Evolutionary conservation across 768 basidiomycete genomes (phyloP), one percentile per base, ranked within the genome.

Genomic region (Lyophyllum shimeji): DNA sequence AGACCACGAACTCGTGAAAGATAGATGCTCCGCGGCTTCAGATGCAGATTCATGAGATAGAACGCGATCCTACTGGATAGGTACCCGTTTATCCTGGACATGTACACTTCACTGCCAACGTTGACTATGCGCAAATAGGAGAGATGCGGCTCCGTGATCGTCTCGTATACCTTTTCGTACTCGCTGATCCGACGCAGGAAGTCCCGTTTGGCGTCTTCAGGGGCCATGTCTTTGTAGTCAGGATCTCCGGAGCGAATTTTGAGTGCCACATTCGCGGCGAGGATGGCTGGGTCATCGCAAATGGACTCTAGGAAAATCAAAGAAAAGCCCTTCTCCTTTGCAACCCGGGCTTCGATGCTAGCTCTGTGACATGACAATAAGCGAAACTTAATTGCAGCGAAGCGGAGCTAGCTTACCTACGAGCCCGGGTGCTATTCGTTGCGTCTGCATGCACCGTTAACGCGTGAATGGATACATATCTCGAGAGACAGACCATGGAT

Each of bases 231-330:
- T 65, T 91, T 90, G 76, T 99, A 99, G 70, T 99, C 97, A 0
- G 97, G 97, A 75, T 99, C 97, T 18, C 97, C 97, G 1, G 92
- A 94, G 55, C 84, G 85, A 45, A 98, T 95, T 74, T 99, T 99
- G 58, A 98, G 81, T 7, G 92, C 94, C 42, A 99, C 87, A 66
- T 99, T 99, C 18, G 95, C 87, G 0, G 97, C 95, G 56, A 99
- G 95, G 60, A 96, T 83, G 1, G 83, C 86, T 1, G 95, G 95
- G 71, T 99, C 95, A 69, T 93, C 88, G 76, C 96, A 98, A 52
- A 92, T 74, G 0, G 93, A 95, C 75, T 99, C 97, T 46, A 99
- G 83, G 72, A 98, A 99, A 59, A 99, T 89, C 27, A 94, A 81
- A 52, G 83, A 80, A 57, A 99, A 83, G 13, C 92, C 90, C 47